Conservation (phyloP, 306 rosid species). For the Castanospermum australe region DNA sequence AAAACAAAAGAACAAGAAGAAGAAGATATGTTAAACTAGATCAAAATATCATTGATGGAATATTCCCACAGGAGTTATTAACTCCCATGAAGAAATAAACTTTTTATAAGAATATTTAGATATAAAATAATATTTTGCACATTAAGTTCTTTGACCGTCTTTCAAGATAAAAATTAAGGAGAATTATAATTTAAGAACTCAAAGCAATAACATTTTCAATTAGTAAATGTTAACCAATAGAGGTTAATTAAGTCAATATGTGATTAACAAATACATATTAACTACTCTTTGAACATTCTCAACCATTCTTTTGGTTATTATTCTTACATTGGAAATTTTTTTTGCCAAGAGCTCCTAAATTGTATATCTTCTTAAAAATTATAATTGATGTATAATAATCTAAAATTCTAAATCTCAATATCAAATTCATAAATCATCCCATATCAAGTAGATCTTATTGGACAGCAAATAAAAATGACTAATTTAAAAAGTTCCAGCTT, state of each 20-base stretch:
- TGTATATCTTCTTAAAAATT: background rate
- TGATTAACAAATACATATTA: background rate
- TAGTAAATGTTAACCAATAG: background rate
- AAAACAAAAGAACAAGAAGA: conserved; percentile 6
- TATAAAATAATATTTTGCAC: background rate
- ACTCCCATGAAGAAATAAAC: background rate
- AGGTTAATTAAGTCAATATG: too few relatives aligned
- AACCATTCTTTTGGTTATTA: background rate
- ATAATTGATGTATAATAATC: background rate
- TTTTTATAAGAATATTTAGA: background rate
- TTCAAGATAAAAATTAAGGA: background rate
- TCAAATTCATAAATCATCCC: background rate
- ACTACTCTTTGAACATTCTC: background rate
- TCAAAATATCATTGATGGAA: conserved; percentile 7
- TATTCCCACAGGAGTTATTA: background rate
- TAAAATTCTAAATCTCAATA: background rate
- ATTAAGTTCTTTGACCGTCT: background rate
- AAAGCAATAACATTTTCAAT: background rate
- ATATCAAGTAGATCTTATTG: background rate
- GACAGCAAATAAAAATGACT: background rate
- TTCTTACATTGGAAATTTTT: background rate
- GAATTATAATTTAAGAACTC: background rate
- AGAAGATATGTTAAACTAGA: background rate
- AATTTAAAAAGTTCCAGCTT: background rate
- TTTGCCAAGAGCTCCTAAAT: background rate